Evolutionary conservation across 1,139 yeast species (phyloP).

Genomic region (Diutina ranongensis): DNA sequence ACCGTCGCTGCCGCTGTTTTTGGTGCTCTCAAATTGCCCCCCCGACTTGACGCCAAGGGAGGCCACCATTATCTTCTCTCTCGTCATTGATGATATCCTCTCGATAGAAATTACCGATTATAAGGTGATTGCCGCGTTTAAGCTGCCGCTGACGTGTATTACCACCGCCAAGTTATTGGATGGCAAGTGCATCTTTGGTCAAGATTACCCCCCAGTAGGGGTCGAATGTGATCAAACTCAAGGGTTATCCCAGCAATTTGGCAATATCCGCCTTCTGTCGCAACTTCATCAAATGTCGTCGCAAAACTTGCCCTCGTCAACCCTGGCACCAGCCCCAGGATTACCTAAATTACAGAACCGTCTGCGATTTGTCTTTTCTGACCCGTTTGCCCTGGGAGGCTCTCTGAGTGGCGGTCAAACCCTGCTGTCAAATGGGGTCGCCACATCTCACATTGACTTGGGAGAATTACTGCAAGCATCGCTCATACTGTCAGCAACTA

Average conservation of each 20-base stretch:
- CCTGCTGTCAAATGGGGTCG: neutral
- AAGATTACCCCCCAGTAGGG: constrained; percentile 38
- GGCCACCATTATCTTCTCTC: constrained; percentile 63
- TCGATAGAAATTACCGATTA: constrained; percentile 46
- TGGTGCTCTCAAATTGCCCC: constrained; percentile 41
- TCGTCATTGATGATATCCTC: constrained; percentile 60
- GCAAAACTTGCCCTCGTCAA: neutral
- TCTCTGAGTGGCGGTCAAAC: neutral
- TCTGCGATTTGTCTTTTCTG: constrained; percentile 60
- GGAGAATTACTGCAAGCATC: constrained; percentile 1
- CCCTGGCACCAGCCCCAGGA: constrained; percentile 6
- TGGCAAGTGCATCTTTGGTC: constrained; percentile 54
- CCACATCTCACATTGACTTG: constrained; percentile 3
- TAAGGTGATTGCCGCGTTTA: constrained; percentile 52
- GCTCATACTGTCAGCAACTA: constrained; percentile 7
- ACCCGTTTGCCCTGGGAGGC: constrained; percentile 33
- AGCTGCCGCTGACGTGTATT: constrained; percentile 50
- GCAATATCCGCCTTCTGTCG: constrained; percentile 16
- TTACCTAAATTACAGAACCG: constrained; percentile 17
- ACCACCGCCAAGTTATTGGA: constrained; percentile 64
- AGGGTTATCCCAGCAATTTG: constrained; percentile 14
- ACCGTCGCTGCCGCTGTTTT: constrained; percentile 3
- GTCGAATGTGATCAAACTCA: constrained; percentile 32
- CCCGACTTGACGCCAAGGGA: constrained; percentile 65
- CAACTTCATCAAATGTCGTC: neutral